Percentiles rank a stretch among this genome's conserved stretches.
Evolutionary conservation across 1,139 yeast genomes (phyloP).

Genomic region (Yamadazyma songkhlaensis): DNA sequence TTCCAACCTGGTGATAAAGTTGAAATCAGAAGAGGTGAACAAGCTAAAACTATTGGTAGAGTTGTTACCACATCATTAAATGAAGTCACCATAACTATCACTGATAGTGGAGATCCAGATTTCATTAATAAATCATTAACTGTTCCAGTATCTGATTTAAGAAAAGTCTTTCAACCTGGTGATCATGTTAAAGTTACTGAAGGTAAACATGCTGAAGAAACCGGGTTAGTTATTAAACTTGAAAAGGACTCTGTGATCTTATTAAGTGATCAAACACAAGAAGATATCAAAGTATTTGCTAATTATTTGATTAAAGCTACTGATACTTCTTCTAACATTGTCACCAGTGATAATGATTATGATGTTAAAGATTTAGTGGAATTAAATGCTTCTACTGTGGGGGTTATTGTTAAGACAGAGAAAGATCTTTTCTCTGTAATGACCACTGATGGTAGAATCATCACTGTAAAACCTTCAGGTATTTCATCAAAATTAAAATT

Average conservation of each 20-base stretch:
- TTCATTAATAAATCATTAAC: constrained; percentile 50
- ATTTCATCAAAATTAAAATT: constrained; percentile 71
- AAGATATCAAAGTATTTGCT: constrained; percentile 89
- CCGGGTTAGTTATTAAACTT: constrained; percentile 87
- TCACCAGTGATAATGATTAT: constrained; percentile 57
- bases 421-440: constrained; percentile 81
- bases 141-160: constrained; percentile 75
- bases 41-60: constrained; percentile 81
- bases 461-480: constrained; percentile 72
- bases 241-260: constrained; percentile 84
- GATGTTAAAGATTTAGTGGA: constrained; percentile 90
- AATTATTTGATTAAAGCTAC: constrained; percentile 80
- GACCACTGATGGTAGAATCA: constrained; percentile 76
- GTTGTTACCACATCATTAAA: constrained; percentile 66
- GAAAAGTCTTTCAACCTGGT: constrained; percentile 87
- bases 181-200: constrained; percentile 92
- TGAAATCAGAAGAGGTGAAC: constrained; percentile 90
- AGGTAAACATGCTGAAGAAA: constrained; percentile 90
- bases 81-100: constrained; percentile 59
- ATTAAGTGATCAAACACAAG: constrained; percentile 82
- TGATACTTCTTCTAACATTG: constrained; percentile 53
- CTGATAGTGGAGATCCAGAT: constrained; percentile 50
- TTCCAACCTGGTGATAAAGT: constrained; percentile 96
- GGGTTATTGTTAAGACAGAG: constrained; percentile 87
- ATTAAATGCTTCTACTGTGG: constrained; percentile 81